These are phyloP conservation scores for Acanthamoeba divionensis DNA, from an alignment of 208 protist genomes.

Conservation along the genomic window DNA sequence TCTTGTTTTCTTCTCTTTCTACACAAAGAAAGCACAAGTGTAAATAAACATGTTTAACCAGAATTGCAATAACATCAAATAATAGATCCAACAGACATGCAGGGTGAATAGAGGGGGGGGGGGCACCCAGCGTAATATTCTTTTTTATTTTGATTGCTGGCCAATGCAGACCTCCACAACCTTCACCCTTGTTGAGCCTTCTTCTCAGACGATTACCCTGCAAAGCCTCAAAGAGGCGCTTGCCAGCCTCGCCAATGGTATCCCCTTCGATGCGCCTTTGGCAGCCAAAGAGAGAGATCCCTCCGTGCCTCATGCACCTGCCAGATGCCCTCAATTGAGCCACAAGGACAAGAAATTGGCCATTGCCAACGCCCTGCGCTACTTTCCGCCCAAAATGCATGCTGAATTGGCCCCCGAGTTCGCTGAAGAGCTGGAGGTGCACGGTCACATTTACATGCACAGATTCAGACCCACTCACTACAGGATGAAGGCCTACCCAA, in stretches of 20 bases:
- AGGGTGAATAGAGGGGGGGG: too few relatives aligned
- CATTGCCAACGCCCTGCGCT: constrained; percentile 82
- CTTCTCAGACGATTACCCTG: too few relatives aligned
- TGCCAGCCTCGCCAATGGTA: neutral
- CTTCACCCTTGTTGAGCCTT: too few relatives aligned
- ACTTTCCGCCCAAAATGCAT: constrained; percentile 79
- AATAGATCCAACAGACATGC: too few relatives aligned
- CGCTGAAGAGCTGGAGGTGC: constrained; percentile 76
- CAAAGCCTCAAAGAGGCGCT: neutral
- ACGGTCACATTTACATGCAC: constrained; percentile 90
- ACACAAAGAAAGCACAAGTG: too few relatives aligned
- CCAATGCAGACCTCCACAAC: too few relatives aligned
- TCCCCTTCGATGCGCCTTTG: neutral
- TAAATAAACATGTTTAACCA: too few relatives aligned
- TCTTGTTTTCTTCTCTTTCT: too few relatives aligned
- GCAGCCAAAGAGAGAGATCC: constrained; percentile 10
- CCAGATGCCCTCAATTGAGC: constrained; percentile 59
- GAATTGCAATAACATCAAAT: too few relatives aligned
- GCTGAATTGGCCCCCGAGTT: constrained; percentile 80
- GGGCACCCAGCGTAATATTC: too few relatives aligned
- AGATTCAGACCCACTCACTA: constrained; percentile 83
- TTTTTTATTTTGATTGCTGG: too few relatives aligned
- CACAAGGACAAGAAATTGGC: constrained; percentile 64
- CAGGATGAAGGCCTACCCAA: constrained; percentile 79
- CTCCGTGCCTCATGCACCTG: constrained; percentile 77